phyloP scores from a whole-genome alignment of 768 basidiomycete species.

The Kondoa subrosea region DNA sequence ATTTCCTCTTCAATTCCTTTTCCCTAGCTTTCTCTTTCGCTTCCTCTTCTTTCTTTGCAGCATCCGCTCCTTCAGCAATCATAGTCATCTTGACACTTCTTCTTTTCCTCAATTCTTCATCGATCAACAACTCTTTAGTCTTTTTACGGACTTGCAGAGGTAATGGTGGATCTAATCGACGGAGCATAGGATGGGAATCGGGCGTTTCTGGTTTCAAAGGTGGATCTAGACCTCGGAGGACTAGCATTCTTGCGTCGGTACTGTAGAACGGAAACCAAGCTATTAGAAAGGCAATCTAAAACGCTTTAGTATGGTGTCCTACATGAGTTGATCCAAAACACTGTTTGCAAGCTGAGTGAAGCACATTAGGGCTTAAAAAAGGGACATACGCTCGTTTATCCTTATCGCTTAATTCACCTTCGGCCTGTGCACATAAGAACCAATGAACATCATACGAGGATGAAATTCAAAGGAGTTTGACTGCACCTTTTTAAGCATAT shows the following conservation, averaged over 20 bases:
- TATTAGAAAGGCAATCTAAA: constrained; percentile 33
- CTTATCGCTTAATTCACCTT: constrained; percentile 47
- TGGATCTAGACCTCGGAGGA: constrained; percentile 43
- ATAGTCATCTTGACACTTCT: constrained; percentile 44
- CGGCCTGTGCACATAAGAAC: constrained; percentile 44
- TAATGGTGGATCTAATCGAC: constrained; percentile 44
- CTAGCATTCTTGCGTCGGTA: constrained; percentile 43
- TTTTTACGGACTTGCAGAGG: constrained; percentile 50
- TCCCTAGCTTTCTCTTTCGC: constrained; percentile 60
- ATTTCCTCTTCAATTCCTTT: constrained; percentile 66
- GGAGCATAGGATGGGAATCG: constrained; percentile 45
- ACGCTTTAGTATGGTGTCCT: constrained; percentile 62
- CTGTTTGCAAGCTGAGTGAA: constrained; percentile 1
- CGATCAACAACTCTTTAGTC: constrained; percentile 68
- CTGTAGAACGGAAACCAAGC: constrained; percentile 9
- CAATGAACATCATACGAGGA: background rate
- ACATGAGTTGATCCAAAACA: constrained; percentile 55
- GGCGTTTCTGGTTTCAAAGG: constrained; percentile 46
- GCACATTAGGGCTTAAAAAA: background rate
- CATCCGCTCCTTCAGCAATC: constrained; percentile 52
- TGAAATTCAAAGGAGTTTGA: background rate
- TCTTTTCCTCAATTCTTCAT: constrained; percentile 68
- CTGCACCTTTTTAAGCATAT: constrained; percentile 72
- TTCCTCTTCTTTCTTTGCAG: constrained; percentile 83
- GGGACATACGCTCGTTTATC: constrained; percentile 15